A percentile compares a stretch with the other conserved stretches of the same genome.
phyloP scores from a whole-genome alignment of 805 yeast genomes.

The Candida corydali region DNA sequence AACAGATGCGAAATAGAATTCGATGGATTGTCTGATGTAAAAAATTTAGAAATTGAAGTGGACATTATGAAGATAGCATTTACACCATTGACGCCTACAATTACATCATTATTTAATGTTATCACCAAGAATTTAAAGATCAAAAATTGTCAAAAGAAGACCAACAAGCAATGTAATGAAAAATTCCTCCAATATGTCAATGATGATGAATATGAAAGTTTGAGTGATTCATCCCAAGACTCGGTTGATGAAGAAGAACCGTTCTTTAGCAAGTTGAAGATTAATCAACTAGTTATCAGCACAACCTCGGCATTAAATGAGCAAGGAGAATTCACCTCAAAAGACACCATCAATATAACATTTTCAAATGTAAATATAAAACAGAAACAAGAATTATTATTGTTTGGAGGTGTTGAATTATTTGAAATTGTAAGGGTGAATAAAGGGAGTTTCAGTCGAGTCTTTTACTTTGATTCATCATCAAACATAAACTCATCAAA shows the following conservation, averaged over 20 bases:
- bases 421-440: slow-evolving; percentile 22
- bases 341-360: slow-evolving; percentile 20
- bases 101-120: slow-evolving; percentile 32
- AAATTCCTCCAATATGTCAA: slow-evolving; percentile 25
- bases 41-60: slow-evolving; percentile 35
- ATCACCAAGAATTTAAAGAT: slow-evolving; percentile 32
- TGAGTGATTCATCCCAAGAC: slow-evolving; percentile 10
- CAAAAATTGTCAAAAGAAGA: slow-evolving; percentile 26
- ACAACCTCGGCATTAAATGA: slow-evolving; percentile 43
- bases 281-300: slow-evolving; percentile 37
- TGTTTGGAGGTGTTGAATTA: slow-evolving; percentile 46
- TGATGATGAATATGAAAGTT: slow-evolving; percentile 14
- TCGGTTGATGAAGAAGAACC: slow-evolving; percentile 13
- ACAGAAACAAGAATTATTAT: slow-evolving; percentile 37
- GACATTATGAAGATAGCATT: slow-evolving; percentile 41
- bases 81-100: slow-evolving; percentile 39
- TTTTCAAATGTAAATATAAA: slow-evolving; percentile 32
- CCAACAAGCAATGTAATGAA: slow-evolving; percentile 11
- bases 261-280: slow-evolving; percentile 34
- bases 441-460: no score
- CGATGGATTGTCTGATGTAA: slow-evolving; percentile 39
- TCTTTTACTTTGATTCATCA: background rate
- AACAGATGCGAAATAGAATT: slow-evolving; percentile 41
- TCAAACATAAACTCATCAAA: slow-evolving; percentile 9
- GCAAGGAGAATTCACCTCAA: slow-evolving; percentile 40